These are phyloP conservation scores for Penicillium brevicompactum DNA, from an alignment of 2,329 filamentous ascomycete genomes.

Conservation along the genomic window DNA sequence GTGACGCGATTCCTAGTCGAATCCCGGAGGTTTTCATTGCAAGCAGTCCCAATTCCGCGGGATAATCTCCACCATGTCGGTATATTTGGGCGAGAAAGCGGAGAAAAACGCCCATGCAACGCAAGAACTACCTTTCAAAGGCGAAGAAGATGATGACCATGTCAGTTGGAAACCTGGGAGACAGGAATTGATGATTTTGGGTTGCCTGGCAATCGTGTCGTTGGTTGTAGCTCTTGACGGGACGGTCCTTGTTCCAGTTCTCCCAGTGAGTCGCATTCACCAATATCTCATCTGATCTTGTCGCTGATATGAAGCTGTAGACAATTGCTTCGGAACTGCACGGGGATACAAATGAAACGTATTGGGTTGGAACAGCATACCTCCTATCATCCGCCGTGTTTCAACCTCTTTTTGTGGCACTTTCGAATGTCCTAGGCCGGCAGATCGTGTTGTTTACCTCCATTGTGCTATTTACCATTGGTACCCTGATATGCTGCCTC, in stretches of 20 bases:
- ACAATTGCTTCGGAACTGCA: constrained; percentile 8
- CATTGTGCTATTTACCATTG: background rate
- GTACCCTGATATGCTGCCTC: background rate
- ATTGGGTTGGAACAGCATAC: constrained; percentile 12
- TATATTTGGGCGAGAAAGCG: background rate
- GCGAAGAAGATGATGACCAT: background rate
- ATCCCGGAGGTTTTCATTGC: background rate
- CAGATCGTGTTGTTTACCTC: background rate
- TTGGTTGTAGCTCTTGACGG: background rate
- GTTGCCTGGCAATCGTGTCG: background rate
- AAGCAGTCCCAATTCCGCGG: background rate
- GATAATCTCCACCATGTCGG: background rate
- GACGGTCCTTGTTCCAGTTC: background rate
- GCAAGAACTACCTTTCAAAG: background rate
- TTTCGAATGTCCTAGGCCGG: constrained; percentile 5
- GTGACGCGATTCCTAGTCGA: background rate
- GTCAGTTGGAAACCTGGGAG: background rate
- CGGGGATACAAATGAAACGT: constrained; percentile 7
- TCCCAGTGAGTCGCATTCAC: background rate
- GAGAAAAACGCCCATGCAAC: background rate
- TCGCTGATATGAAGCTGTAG: background rate
- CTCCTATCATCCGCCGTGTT: constrained; percentile 7
- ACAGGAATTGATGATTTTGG: background rate
- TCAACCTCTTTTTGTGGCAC: constrained; percentile 5
- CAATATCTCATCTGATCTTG: background rate